These are phyloP conservation scores for Bacterosira constricta DNA, from an alignment of 108 stramenopile species.

Conservation along the genomic window DNA sequence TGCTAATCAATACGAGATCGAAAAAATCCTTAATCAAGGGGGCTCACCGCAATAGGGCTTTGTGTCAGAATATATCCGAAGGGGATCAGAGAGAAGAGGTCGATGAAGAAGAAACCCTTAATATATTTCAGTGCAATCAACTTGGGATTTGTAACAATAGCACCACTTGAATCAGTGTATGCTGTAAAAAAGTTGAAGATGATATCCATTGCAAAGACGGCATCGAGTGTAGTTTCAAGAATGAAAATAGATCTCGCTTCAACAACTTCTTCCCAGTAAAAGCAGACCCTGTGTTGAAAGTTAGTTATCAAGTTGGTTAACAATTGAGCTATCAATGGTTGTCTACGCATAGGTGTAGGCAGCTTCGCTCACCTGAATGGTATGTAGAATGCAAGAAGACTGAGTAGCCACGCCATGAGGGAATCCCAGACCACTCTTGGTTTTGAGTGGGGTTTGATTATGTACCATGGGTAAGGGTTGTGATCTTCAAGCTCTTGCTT, in stretches of 20 bases:
- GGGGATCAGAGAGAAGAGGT: constrained; percentile 39
- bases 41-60: no score
- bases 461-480: constrained; percentile 11
- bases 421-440: constrained; percentile 35
- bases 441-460: constrained; percentile 21
- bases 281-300: no score
- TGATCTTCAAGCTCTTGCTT: background rate
- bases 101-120: constrained; percentile 37
- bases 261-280: constrained; percentile 37
- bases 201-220: constrained; percentile 39
- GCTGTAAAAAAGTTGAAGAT: constrained; percentile 43
- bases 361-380: background rate
- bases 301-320: no score
- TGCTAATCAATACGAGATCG: no score
- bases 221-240: constrained; percentile 32
- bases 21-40: no score
- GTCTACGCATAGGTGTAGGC: background rate
- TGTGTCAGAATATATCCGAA: constrained; percentile 28
- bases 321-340: no score
- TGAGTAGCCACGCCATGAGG: constrained; percentile 12
- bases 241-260: constrained; percentile 4
- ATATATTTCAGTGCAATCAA: constrained; percentile 37
- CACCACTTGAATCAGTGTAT: constrained; percentile 15
- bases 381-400: constrained; percentile 33
- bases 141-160: background rate